A percentile compares a stretch with the other conserved stretches of the same genome.
These are phyloP conservation scores for Paraglomus brasilianum DNA, from an alignment of 192 early-diverging fungal genomes.

Conservation along the genomic window DNA sequence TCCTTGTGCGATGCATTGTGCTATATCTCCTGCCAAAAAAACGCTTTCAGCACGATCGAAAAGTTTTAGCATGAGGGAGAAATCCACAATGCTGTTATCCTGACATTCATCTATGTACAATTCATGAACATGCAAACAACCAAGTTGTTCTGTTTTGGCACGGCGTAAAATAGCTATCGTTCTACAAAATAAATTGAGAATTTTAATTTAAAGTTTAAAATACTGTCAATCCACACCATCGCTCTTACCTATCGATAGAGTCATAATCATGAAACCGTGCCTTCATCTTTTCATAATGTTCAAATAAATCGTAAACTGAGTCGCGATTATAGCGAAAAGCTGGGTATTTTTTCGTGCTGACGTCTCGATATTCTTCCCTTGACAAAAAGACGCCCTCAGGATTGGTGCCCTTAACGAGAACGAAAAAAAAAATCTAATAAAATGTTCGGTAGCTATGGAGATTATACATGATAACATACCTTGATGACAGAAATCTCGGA, in stretches of 20 bases:
- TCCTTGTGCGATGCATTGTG: slow-evolving; percentile 20
- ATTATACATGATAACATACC: background rate
- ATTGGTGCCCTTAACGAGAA: background rate
- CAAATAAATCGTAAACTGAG: slow-evolving; percentile 9
- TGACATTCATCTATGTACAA: background rate
- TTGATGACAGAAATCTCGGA: slow-evolving; percentile 16
- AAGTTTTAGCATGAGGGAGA: slow-evolving; percentile 13
- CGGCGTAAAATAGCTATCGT: background rate
- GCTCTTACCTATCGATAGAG: background rate
- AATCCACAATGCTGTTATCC: slow-evolving; percentile 23
- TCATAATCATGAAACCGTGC: background rate
- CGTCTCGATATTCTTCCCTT: background rate
- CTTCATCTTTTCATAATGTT: background rate
- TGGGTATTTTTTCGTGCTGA: background rate
- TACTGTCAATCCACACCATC: background rate
- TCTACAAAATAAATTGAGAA: background rate
- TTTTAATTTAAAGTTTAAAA: background rate
- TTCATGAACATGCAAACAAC: background rate
- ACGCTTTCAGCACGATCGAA: slow-evolving; percentile 6
- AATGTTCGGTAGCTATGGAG: background rate
- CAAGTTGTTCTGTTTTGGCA: slow-evolving; percentile 7
- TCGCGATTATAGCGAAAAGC: slow-evolving; percentile 1
- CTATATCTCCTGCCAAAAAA: slow-evolving; percentile 28
- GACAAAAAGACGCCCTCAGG: background rate
- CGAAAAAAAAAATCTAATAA: background rate